Evolutionary conservation across 164 flowering plant genomes (phyloP), one percentile per base, ranked within the genome.

Genomic region (Kingdonia uniflora): DNA sequence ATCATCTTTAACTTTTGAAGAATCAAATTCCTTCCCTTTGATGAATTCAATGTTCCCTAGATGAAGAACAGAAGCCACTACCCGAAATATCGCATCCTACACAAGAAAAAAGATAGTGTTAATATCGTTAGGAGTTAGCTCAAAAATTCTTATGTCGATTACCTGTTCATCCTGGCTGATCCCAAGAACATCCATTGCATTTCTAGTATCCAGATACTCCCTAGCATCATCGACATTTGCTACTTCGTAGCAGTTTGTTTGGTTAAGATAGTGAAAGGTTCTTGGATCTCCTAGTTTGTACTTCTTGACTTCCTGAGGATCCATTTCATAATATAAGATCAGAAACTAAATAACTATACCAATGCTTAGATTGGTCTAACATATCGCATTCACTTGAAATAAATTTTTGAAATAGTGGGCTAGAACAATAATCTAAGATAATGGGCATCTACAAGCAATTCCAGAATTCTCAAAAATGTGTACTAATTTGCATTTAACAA

Each of bases 121-220:
- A 56, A 54, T 23, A 7, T 24, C 4, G 13, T 24, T 47, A 20
- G 40, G 33, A 12, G 35, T 22, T 35, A 15, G 19, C 1, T 44
- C 29, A 22, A 0, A 17, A 24, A 14, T 13, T 5, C 24, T 5
- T 57, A 16, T 55, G 40, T n/a, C 40, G 4, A 47, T 12, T 12
- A 86, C 95, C 95, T 87, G 96, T 58, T 84, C 92, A 22, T 82
- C 80, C 46, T 71, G 77, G 64, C 65, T 76, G 60, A 87, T 82
- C 29, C 96, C 96, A 12, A 87, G 82, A 29, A 87, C 60, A 58
- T 84, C 96, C 96, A 87, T 87, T 39, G 96, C 96, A 53, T 80
- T 80, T 74, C 90, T 69, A 17, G 91, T 84, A 39, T 76, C 92
- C 23, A 82, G 49, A 42, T 69, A 69, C 55, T 69, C 96, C 57